Conservation (phyloP, 2,329 filamentous ascomycete species). For the Parascedosporium putredinis region DNA sequence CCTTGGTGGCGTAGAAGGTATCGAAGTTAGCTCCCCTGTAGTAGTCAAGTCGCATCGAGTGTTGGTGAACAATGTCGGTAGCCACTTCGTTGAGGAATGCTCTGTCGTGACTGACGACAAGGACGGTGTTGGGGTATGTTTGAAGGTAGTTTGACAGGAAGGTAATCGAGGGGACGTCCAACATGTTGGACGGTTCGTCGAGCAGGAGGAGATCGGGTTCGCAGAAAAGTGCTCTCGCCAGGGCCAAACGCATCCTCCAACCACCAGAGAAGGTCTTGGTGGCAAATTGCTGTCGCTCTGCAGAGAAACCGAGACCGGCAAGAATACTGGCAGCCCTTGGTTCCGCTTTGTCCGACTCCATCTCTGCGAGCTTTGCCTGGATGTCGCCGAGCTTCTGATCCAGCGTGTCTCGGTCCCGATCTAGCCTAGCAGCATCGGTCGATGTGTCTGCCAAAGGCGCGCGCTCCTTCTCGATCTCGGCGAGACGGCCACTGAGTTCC, state of each 20-base stretch:
- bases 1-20: slow-evolving; percentile 92
- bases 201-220: slow-evolving; percentile 92
- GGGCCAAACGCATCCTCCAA: slow-evolving; percentile 96
- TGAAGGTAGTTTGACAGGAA: slow-evolving; percentile 96
- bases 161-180: slow-evolving; percentile 99
- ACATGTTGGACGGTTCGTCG: slow-evolving; percentile 99
- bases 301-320: slow-evolving; percentile 90
- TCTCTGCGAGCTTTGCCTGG: slow-evolving; percentile 84
- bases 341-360: slow-evolving; percentile 98
- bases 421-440: slow-evolving; percentile 72
- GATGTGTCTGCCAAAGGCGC: slow-evolving; percentile 82
- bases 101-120: slow-evolving; percentile 97
- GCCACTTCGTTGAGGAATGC: slow-evolving; percentile 98
- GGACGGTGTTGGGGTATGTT: slow-evolving; percentile 82
- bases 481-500: slow-evolving; percentile 69
- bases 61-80: slow-evolving; percentile 98
- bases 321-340: slow-evolving; percentile 91
- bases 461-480: slow-evolving; percentile 67
- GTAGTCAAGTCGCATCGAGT: slow-evolving; percentile 94
- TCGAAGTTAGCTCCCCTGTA: slow-evolving; percentile 97
- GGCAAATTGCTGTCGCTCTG: slow-evolving; percentile 81
- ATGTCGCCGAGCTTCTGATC: slow-evolving; percentile 88
- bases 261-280: slow-evolving; percentile 98
- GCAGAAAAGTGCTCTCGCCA: slow-evolving; percentile 93
- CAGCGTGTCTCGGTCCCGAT: slow-evolving; percentile 78